phyloP scores from a whole-genome alignment of 441 rosid genomes.

The Breynia disticha region DNA sequence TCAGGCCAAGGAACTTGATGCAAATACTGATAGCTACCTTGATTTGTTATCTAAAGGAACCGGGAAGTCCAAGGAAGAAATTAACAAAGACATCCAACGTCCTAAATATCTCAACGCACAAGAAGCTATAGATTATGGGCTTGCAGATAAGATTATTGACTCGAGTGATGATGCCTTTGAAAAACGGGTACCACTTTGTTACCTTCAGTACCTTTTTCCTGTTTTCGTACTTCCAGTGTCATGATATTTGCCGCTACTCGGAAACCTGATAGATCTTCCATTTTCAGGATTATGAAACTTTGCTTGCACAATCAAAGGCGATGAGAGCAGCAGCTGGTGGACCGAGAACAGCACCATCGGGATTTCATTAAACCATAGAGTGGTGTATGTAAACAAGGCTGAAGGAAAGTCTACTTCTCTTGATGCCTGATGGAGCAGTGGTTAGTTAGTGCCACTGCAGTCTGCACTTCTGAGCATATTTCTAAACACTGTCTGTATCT shows the following conservation, averaged over 20 bases:
- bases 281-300: constrained; percentile 54
- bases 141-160: constrained; percentile 73
- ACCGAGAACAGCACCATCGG: constrained; percentile 49
- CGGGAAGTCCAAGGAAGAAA: constrained; percentile 71
- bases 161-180: constrained; percentile 45
- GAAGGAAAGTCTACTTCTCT: no score
- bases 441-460: no score
- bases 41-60: constrained; percentile 66
- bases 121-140: constrained; percentile 71
- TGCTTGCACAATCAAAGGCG: constrained; percentile 55
- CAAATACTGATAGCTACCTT: constrained; percentile 49
- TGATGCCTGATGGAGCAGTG: no score
- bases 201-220: constrained; percentile 1
- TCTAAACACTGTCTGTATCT: no score
- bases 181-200: constrained; percentile 38
- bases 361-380: constrained; percentile 10
- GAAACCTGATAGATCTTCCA: background rate
- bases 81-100: constrained; percentile 50
- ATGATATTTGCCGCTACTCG: no score
- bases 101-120: constrained; percentile 57
- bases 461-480: no score
- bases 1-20: constrained; percentile 82
- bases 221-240: background rate
- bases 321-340: constrained; percentile 49
- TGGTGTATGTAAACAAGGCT: no score